Evolutionary conservation across 352 stramenopile genomes (phyloP), one percentile per base, ranked within the genome.

Genomic region (Phytophthora citricola): DNA sequence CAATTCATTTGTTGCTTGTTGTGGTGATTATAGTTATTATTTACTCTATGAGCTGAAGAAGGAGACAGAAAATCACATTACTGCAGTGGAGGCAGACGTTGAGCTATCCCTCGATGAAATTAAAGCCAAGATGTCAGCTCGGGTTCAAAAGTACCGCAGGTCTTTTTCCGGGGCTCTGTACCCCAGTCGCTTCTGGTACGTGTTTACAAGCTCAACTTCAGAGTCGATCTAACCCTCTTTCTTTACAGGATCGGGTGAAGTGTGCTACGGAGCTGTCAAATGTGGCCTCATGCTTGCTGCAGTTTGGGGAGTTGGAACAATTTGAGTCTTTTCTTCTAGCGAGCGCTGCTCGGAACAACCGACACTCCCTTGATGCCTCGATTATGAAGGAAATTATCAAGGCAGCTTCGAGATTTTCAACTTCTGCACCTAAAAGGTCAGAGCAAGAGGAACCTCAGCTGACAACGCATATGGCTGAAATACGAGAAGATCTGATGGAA

Each of bases 91-190:
- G 4, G 41, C 50, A 27, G 59, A 75, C 34, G 36, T 67, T 1
- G 62, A 75, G 40, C 15, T 71, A 9, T 68, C 53, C 0, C 40
- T 83, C 9, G 56, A 73, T 22, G 36, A 77, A 5, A 53, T 86
- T 24, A 81, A 76, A 27, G 58, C 41, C 20, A 88, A 88, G 44
- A 86, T 88, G 79, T 69, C 66, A 8, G 63, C 79, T 9, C 58
- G 79, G 24, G 67, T 86, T 3, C 54, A 65, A 38, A 71, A 66
- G 3, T 85, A 79, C 38, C 45, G 46, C n/a, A 78, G 46, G 15
- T 68, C 63, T 8, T 88, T 86, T 54, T 71, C 64, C 5, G 79
- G 79, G 0, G 5, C 60, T 12, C 43, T 88, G 9, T 63, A 66
- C 11, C 75, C 10, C 49, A 76, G 50, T 81, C 77, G 7, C 71